Conservation (phyloP, 2,329 filamentous ascomycete species). For the Colletotrichum filicis region DNA sequence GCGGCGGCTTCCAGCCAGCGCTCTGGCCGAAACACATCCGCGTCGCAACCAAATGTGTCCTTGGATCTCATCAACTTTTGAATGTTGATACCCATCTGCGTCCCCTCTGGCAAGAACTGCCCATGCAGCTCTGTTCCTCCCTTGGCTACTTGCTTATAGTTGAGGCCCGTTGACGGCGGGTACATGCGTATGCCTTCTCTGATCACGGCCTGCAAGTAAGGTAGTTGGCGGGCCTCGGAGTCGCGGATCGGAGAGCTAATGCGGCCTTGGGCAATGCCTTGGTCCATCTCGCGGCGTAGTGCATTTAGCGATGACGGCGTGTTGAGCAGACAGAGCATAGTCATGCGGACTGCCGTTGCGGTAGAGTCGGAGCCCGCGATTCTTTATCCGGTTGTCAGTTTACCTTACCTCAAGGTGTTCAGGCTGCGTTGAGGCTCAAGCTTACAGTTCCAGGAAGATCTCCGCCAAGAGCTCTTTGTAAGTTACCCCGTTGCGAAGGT, state of each 20-base stretch:
- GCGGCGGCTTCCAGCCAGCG: constrained; percentile 57
- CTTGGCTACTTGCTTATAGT: constrained; percentile 61
- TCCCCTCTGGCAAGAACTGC: constrained; percentile 49
- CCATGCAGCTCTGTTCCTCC: constrained; percentile 50
- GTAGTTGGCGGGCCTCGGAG: constrained; percentile 47
- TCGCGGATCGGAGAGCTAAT: constrained; percentile 42
- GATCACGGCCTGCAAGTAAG: constrained; percentile 62
- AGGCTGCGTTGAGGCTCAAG: background rate
- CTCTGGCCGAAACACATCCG: constrained; percentile 57
- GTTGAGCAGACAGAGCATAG: constrained; percentile 61
- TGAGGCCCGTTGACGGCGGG: constrained; percentile 56
- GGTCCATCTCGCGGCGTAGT: constrained; percentile 61
- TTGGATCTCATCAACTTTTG: constrained; percentile 51
- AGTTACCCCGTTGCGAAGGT: constrained; percentile 40
- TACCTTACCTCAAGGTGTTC: background rate
- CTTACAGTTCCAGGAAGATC: constrained; percentile 36
- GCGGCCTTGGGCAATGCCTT: constrained; percentile 30
- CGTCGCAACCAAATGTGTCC: constrained; percentile 55
- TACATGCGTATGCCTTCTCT: constrained; percentile 63
- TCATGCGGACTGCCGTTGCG: constrained; percentile 53
- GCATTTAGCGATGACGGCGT: constrained; percentile 56
- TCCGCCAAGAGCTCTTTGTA: constrained; percentile 42
- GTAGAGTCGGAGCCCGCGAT: constrained; percentile 51
- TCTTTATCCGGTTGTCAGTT: background rate
- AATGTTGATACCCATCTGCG: constrained; percentile 52